Percentiles rank a stretch among this genome's conserved stretches.
Conservation (phyloP, 441 rosid species). For the Adansonia madagascariensis region DNA sequence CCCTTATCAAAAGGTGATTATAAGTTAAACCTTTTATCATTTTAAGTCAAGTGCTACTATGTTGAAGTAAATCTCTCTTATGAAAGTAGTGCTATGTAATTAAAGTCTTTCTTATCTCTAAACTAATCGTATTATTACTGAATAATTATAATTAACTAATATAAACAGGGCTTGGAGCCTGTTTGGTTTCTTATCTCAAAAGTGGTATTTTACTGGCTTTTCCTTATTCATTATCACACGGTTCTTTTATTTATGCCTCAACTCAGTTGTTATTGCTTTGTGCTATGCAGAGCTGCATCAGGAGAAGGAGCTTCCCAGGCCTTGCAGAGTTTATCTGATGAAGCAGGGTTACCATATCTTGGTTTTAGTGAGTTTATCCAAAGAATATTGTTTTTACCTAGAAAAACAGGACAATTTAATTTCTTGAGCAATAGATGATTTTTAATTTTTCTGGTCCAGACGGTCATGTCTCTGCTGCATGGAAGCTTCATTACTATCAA, state of each 20-base stretch:
- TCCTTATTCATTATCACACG: neutral
- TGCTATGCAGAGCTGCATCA: conserved; percentile 79
- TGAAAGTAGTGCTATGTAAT: conserved; percentile 18
- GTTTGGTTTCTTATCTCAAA: neutral
- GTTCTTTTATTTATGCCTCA: conserved; percentile 15
- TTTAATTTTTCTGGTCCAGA: conserved; percentile 43
- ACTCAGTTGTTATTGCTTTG: conserved; percentile 32
- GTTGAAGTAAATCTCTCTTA: conserved; percentile 3
- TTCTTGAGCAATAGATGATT: conserved; percentile 17
- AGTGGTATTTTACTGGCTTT: conserved; percentile 3
- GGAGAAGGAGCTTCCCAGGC: conserved; percentile 80
- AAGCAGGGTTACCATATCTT: conserved; percentile 68
- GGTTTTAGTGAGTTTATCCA: conserved; percentile 57
- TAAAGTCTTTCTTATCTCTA: conserved; percentile 2
- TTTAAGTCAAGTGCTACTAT: conserved; percentile 15
- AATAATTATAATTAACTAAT: neutral
- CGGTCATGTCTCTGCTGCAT: conserved; percentile 57
- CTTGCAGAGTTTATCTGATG: conserved; percentile 75
- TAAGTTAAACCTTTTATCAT: conserved; percentile 14
- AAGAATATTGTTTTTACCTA: conserved; percentile 18
- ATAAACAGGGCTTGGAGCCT: conserved; percentile 6
- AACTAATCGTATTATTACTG: neutral
- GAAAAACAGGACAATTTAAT: conserved; percentile 19
- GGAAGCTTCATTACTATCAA: conserved; percentile 97
- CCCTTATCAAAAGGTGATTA: neutral